Evolutionary conservation across 2,329 filamentous ascomycete species (phyloP).

Genomic region (Pyrenophora tritici-repentis): DNA sequence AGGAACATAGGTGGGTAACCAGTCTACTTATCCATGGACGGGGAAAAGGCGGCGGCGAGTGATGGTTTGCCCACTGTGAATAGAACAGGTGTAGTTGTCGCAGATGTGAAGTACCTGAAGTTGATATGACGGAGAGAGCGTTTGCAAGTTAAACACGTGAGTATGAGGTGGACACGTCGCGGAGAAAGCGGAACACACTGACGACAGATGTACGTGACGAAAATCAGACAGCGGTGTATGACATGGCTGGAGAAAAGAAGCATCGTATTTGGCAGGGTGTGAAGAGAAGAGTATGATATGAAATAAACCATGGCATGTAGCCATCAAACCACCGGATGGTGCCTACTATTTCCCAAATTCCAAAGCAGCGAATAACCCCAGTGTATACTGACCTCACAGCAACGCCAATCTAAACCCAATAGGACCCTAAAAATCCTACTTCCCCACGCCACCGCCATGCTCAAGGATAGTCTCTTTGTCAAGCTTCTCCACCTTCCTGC

Average conservation of each 20-base stretch:
- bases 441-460: slow-evolving; percentile 39
- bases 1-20: neutral
- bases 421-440: neutral
- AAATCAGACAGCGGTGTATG: neutral
- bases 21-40: neutral
- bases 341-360: no score
- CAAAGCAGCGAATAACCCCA: neutral
- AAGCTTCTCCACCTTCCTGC: slow-evolving; percentile 61
- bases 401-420: slow-evolving; percentile 9
- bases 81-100: neutral
- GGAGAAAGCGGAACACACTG: neutral
- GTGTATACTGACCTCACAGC: neutral
- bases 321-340: no score
- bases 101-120: slow-evolving; percentile 5
- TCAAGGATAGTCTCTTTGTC: slow-evolving; percentile 49
- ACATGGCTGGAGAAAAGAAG: neutral
- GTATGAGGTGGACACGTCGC: neutral
- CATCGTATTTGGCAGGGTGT: slow-evolving; percentile 4
- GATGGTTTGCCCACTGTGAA: slow-evolving; percentile 4
- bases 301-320: no score
- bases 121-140: slow-evolving; percentile 1
- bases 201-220: neutral
- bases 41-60: neutral
- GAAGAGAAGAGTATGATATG: slow-evolving; percentile 1
- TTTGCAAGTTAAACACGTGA: slow-evolving; percentile 5